These are phyloP conservation scores for Cordia subcordata DNA, from an alignment of 257 asterid genomes.

Conservation along the genomic window DNA sequence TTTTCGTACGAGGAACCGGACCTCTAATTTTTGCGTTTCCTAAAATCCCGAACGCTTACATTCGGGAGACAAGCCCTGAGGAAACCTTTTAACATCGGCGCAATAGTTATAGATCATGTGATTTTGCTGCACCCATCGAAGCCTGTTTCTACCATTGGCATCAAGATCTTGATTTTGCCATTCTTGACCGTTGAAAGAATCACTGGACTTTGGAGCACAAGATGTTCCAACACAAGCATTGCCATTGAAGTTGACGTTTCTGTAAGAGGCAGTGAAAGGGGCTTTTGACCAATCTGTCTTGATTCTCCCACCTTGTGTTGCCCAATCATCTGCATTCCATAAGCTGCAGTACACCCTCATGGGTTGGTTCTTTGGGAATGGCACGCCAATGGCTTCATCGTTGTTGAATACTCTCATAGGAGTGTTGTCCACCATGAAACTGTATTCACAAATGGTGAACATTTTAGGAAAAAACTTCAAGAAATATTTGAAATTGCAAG, in stretches of 20 bases:
- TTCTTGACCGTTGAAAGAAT: constrained; percentile 12
- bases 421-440: constrained; percentile 42
- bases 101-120: constrained; percentile 47
- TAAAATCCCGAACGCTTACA: constrained; percentile 15
- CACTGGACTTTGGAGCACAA: background rate
- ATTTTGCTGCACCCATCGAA: constrained; percentile 33
- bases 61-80: constrained; percentile 36
- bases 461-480: no score
- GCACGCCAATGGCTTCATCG: constrained; percentile 27
- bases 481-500: no score
- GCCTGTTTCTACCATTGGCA: constrained; percentile 25
- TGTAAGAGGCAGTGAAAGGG: constrained; percentile 37
- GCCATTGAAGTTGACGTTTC: constrained; percentile 27
- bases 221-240: constrained; percentile 20
- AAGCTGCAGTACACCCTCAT: constrained; percentile 24
- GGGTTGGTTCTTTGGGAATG: constrained; percentile 30
- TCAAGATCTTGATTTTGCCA: constrained; percentile 32
- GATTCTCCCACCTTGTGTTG: constrained; percentile 40
- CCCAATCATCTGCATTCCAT: constrained; percentile 40
- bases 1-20: no score
- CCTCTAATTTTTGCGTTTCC: no score
- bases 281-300: constrained; percentile 37
- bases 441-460: no score
- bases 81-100: constrained; percentile 31
- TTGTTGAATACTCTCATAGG: constrained; percentile 47